Percentiles rank a stretch among this genome's conserved stretches.
Conservation (phyloP, 768 basidiomycete species). For the Lentinula raphanica region DNA sequence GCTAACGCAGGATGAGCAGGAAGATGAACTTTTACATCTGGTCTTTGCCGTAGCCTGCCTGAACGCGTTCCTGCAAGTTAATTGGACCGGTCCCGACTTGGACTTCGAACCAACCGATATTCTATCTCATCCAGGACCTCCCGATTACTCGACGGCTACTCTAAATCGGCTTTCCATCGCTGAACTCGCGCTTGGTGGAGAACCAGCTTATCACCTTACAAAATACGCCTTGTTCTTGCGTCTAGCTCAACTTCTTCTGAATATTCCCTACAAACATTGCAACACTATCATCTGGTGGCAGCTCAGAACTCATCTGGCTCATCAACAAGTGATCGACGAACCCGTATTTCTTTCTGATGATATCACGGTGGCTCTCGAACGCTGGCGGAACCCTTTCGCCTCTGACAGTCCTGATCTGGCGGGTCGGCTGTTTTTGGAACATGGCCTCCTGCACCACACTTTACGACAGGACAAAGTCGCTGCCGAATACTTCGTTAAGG, state of each 20-base stretch:
- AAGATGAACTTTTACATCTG: constrained; percentile 54
- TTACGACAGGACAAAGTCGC: constrained; percentile 73
- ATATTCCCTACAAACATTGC: constrained; percentile 42
- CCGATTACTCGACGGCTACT: constrained; percentile 34
- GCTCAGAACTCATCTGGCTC: constrained; percentile 67
- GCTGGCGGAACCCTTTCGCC: constrained; percentile 32
- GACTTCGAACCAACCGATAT: constrained; percentile 47
- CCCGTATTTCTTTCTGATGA: constrained; percentile 54
- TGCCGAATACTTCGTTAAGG: constrained; percentile 69
- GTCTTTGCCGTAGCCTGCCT: constrained; percentile 72
- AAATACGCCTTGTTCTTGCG: constrained; percentile 64
- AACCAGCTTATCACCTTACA: constrained; percentile 93
- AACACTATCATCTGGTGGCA: constrained; percentile 71
- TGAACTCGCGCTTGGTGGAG: constrained; percentile 79
- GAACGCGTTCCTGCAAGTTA: constrained; percentile 86
- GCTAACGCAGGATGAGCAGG: constrained; percentile 25
- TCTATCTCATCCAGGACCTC: constrained; percentile 16
- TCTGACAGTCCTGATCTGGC: constrained; percentile 56
- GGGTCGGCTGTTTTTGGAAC: constrained; percentile 66
- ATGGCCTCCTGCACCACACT: constrained; percentile 76
- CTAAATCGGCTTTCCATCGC: constrained; percentile 66
- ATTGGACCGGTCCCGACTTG: constrained; percentile 95
- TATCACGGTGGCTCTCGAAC: constrained; percentile 34
- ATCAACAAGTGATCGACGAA: constrained; percentile 82
- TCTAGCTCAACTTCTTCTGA: constrained; percentile 68